Evolutionary conservation across 78 protist genomes (phyloP), one percentile per base, ranked within the genome.

Genomic region (Chrysochromulina parva): DNA sequence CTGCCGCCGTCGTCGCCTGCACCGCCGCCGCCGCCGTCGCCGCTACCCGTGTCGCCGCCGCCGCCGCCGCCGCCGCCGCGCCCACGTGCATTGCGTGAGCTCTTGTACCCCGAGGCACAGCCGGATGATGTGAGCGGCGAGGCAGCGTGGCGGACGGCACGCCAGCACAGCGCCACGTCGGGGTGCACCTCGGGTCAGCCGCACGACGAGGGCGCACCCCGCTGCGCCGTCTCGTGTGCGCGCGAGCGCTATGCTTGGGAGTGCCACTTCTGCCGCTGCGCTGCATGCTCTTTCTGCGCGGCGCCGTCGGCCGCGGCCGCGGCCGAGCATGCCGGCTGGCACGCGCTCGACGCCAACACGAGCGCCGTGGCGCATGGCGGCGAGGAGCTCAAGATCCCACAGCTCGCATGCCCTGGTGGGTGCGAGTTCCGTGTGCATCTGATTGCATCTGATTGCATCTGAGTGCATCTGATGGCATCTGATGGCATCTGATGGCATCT

Each of bases 231-330:
- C 26, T 19, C 82, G 55, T 74, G 82, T 13, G 57, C 19, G 57
- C 26, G 14, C 26, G 57, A 1, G 28, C 14, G 16, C 82, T 74
- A 17, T 14, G 82, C 26, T 53, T 74, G 82, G 82, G 82, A n/a
- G 57, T 74, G 82, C 82, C 22, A 11, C 14, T 74, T 74, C 55
- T 74, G 82, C 82, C 82, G 82, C n/a, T 74, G 82, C 57, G n/a
- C 16, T 17, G 19, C 11, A 13, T 74, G 82, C 82, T 28, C 82
- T 4, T 74, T 11, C 38, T 74, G 82, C 82, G 71, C 71, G 28
- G 28, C 71, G n/a, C 9, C 16, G 28, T 3, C 3, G 4, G 4
- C 58, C 82, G 82, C 38, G 53, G 80, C 80, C 53, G 28, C 14
- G n/a, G 28, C 28, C 17, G 50, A 3, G 28, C 78, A 28, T 14